Base-by-base conservation (phyloP, 139 green algal species). In the Pleodorina starrii region DNA sequence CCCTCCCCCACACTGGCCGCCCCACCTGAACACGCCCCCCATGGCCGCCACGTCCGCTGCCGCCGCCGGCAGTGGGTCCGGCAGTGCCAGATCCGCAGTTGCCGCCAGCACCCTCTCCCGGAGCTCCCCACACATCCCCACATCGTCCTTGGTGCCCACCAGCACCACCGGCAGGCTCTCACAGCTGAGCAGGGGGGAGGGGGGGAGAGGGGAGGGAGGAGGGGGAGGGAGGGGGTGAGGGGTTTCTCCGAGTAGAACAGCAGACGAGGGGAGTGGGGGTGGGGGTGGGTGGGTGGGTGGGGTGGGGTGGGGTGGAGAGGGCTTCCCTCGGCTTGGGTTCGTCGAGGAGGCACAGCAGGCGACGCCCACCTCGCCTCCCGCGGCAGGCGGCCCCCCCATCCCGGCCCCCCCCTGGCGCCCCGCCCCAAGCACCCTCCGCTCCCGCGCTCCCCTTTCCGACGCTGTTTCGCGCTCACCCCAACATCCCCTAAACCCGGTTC, bases 91-190 rank as follows among this genome's bases (percentile, higher is more conserved):
- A 0, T 79, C 82, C n/a, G 14, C 46, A 44, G n/a, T 54, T 2
- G 63, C 82, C 35, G 44, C 82, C 32, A 9, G 10, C 82, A 88
- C 66, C 16, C 21, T 17, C 44, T 43, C 66, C 63, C 46, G 21
- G 32, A 88, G 82, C 66, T 88, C 92, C 73, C 79, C 88, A 43
- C 80, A 77, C 91, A 95, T 95, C 44, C 92, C 93, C 57, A 93
- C 74, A 12, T 95, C 93, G 50, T 96, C 93, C 85, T 97, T 96
- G 43, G 91, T 73, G 10, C 91, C 86, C 51, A 96, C 82, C 23
- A 97, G 59, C 23, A 96, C 42, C 86, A 94, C 96, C 5, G 95
- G 95, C 48, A 97, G 91, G 16, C 60, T 85, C 66, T 97, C 93
- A 29, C 93, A 93, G 73, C 19, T 92, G 88, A 0, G 88, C 71